phyloP scores from a whole-genome alignment of 495 filamentous ascomycete genomes.

The Melanomma pulvis-pyrius region DNA sequence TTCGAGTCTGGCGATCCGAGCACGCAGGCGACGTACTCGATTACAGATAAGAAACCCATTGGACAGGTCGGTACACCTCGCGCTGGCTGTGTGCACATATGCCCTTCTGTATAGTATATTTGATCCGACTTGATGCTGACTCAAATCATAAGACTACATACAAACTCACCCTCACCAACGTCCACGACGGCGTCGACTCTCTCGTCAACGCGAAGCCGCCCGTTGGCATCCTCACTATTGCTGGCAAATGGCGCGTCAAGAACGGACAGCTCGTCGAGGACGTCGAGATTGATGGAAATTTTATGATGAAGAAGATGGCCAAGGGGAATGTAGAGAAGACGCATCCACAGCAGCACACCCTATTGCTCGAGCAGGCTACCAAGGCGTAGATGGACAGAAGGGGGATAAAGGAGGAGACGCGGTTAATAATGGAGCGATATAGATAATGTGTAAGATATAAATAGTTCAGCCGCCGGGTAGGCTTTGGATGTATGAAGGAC shows the following conservation, averaged over 20 bases:
- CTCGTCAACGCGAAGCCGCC: constrained; percentile 41
- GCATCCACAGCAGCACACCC: constrained; percentile 37
- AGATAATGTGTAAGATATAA: too few relatives aligned
- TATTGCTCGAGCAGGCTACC: constrained; percentile 30
- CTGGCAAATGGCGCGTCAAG: constrained; percentile 38
- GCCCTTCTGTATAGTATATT: background rate
- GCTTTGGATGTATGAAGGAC: too few relatives aligned
- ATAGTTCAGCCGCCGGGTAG: too few relatives aligned
- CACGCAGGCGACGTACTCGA: constrained; percentile 29
- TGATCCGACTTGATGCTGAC: background rate
- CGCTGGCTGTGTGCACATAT: too few relatives aligned
- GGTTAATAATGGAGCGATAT: background rate
- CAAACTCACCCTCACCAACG: constrained; percentile 40
- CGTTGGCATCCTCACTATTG: constrained; percentile 38
- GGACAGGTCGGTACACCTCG: constrained; percentile 29
- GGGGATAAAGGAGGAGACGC: background rate
- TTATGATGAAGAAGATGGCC: constrained; percentile 42
- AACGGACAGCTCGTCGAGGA: constrained; percentile 35
- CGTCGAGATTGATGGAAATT: constrained; percentile 41
- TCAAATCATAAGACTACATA: constrained; percentile 34
- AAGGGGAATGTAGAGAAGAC: constrained; percentile 43
- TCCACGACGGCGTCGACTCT: constrained; percentile 35
- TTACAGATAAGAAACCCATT: constrained; percentile 41
- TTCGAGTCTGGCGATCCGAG: constrained; percentile 35
- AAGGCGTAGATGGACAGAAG: constrained; percentile 4